Conservation (phyloP, 164 flowering plant species). For the Chimonanthus praecox region DNA sequence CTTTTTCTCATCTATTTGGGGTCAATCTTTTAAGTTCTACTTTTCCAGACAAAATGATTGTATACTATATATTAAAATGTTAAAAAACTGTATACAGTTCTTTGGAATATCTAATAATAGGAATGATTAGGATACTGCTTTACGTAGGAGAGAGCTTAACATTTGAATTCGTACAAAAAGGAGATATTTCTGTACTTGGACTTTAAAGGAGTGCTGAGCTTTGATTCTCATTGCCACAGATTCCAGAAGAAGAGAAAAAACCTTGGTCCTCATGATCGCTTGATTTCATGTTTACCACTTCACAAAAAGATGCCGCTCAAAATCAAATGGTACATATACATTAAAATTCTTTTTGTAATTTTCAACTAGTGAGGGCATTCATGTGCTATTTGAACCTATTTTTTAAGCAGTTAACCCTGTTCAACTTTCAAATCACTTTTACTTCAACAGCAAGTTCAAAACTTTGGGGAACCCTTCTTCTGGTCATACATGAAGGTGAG, state of each 20-base stretch:
- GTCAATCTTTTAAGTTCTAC: too few relatives aligned
- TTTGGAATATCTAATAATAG: too few relatives aligned
- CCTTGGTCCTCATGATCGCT: neutral
- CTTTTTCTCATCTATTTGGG: too few relatives aligned
- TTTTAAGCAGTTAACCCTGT: neutral
- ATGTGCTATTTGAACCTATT: neutral
- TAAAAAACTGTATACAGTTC: too few relatives aligned
- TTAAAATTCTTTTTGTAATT: neutral
- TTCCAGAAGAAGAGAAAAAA: constrained; percentile 15
- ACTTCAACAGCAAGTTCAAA: constrained; percentile 72
- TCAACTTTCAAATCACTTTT: neutral
- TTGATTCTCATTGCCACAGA: constrained; percentile 2
- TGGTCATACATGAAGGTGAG: constrained; percentile 89
- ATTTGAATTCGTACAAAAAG: neutral
- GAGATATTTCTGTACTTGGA: neutral
- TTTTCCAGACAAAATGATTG: too few relatives aligned
- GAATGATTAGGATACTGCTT: too few relatives aligned
- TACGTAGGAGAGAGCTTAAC: too few relatives aligned
- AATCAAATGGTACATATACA: neutral
- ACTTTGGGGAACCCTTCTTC: constrained; percentile 97
- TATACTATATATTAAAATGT: too few relatives aligned
- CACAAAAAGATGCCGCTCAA: constrained; percentile 3
- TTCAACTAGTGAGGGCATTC: neutral
- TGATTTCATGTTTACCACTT: constrained; percentile 9
- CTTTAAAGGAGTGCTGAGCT: neutral